Conservation (phyloP, 148 eudicot genomes). For the Pouteria glomerata region DNA sequence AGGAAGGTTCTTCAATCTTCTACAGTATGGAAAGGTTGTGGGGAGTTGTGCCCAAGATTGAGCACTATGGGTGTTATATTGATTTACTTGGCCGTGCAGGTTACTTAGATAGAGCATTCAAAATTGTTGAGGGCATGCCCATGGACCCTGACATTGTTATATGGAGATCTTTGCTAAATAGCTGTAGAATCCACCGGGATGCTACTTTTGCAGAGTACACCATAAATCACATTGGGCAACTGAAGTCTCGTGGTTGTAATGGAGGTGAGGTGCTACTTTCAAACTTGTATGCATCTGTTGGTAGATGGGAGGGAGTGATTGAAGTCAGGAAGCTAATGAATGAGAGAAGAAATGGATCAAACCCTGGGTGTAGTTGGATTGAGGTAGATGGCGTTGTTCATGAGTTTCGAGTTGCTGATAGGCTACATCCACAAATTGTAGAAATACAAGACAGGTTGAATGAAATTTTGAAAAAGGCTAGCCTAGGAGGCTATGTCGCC, state of each 20-base stretch:
- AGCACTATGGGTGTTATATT: slow-evolving; percentile 48
- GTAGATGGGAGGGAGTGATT: slow-evolving; percentile 41
- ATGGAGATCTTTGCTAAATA: slow-evolving; percentile 54
- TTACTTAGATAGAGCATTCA: slow-evolving; percentile 35
- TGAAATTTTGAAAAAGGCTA: slow-evolving; percentile 37
- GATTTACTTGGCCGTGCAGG: slow-evolving; percentile 53
- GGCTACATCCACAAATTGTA: slow-evolving; percentile 33
- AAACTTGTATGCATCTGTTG: slow-evolving; percentile 43
- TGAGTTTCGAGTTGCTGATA: slow-evolving; percentile 52
- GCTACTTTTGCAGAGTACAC: slow-evolving; percentile 35
- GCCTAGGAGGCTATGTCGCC: slow-evolving; percentile 30
- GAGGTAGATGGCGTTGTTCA: slow-evolving; percentile 49
- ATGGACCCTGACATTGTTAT: slow-evolving; percentile 43
- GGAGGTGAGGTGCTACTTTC: slow-evolving; percentile 37
- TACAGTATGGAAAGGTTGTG: slow-evolving; percentile 37
- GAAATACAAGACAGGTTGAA: slow-evolving; percentile 29
- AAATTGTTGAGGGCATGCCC: slow-evolving; percentile 45
- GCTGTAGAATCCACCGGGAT: slow-evolving; percentile 45
- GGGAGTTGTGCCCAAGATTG: slow-evolving; percentile 36
- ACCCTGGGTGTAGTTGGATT: slow-evolving; percentile 50
- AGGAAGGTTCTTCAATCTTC: slow-evolving; percentile 38
- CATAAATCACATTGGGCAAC: slow-evolving; percentile 28
- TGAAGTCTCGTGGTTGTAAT: slow-evolving; percentile 13
- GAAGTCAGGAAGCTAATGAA: slow-evolving; percentile 34
- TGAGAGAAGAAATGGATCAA: slow-evolving; percentile 26